Evolutionary conservation across 2,329 filamentous ascomycete species (phyloP).

Genomic region (Fusarium sp.): DNA sequence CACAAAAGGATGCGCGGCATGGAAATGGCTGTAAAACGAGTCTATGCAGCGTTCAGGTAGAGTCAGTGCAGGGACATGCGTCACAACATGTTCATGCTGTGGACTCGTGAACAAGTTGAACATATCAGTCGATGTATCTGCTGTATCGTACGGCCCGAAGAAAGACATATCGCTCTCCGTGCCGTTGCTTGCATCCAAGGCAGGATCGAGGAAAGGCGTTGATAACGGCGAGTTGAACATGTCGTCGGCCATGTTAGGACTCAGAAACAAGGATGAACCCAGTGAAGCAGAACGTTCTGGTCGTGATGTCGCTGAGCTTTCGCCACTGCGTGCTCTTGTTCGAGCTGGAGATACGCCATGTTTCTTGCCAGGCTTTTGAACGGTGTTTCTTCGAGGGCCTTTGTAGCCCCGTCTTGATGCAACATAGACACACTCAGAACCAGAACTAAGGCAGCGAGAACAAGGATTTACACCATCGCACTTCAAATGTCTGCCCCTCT

Average conservation of each 20-base stretch:
- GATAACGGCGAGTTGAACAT: constrained; percentile 36
- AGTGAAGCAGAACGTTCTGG: constrained; percentile 41
- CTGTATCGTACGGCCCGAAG: constrained; percentile 21
- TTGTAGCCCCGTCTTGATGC: constrained; percentile 81
- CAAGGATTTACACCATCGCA: constrained; percentile 79
- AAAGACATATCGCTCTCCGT: constrained; percentile 17
- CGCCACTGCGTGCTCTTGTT: constrained; percentile 23
- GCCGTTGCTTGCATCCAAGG: constrained; percentile 3
- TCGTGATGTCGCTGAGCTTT: constrained; percentile 54
- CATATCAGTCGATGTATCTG: constrained; percentile 40
- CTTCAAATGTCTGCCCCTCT: constrained; percentile 76
- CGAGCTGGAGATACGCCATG: constrained; percentile 55
- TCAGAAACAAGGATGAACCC: constrained; percentile 16
- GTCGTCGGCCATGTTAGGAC: constrained; percentile 17
- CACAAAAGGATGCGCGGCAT: constrained; percentile 66
- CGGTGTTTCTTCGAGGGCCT: constrained; percentile 57
- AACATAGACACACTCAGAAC: constrained; percentile 74
- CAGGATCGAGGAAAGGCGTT: constrained; percentile 13
- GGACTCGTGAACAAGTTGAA: constrained; percentile 28
- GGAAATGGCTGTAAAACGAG: constrained; percentile 68
- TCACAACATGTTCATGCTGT: constrained; percentile 21
- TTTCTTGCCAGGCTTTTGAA: constrained; percentile 60
- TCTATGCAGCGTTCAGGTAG: constrained; percentile 65
- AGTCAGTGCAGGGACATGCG: constrained; percentile 43
- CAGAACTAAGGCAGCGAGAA: constrained; percentile 69